Evolutionary conservation across 805 yeast species (phyloP).

Genomic region (Ogataea wickerhamii): DNA sequence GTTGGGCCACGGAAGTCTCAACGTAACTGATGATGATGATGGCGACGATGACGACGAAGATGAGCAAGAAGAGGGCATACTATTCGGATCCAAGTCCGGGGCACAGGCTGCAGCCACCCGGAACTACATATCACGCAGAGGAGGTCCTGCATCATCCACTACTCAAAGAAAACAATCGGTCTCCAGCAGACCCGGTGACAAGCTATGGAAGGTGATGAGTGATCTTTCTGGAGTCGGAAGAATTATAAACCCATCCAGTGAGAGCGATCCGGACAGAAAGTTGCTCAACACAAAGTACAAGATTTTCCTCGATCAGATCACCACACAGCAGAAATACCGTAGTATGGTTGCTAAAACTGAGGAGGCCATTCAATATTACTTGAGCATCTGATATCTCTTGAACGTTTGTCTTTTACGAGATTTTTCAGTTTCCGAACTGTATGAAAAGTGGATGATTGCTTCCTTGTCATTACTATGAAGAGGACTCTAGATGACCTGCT

Average conservation of each 20-base stretch:
- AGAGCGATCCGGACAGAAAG: conserved; percentile 58
- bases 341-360: conserved; percentile 53
- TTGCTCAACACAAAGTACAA: conserved; percentile 77
- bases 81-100: conserved; percentile 57
- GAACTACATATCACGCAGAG: conserved; percentile 32
- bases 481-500: too few species aligned
- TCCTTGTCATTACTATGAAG: too few species aligned
- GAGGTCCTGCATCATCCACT: conserved; percentile 4
- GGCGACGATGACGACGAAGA: conserved; percentile 38
- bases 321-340: conserved; percentile 75
- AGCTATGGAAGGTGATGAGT: conserved; percentile 84
- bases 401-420: too few species aligned
- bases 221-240: conserved; percentile 79
- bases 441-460: too few species aligned
- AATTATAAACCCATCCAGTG: conserved; percentile 65
- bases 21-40: conserved; percentile 23
- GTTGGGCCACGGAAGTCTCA: conserved; percentile 18
- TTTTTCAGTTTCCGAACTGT: too few species aligned
- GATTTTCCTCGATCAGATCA: conserved; percentile 84
- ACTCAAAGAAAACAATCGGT: background rate
- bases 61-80: conserved; percentile 44
- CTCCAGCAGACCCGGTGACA: conserved; percentile 46
- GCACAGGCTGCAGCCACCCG: conserved; percentile 51
- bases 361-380: conserved; percentile 28
- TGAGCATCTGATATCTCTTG: conserved; percentile 24